Percentiles rank a stretch among this genome's conserved stretches.
phyloP scores from a whole-genome alignment of 176 grass and related monocot genomes.

The Oryza coarctata region DNA sequence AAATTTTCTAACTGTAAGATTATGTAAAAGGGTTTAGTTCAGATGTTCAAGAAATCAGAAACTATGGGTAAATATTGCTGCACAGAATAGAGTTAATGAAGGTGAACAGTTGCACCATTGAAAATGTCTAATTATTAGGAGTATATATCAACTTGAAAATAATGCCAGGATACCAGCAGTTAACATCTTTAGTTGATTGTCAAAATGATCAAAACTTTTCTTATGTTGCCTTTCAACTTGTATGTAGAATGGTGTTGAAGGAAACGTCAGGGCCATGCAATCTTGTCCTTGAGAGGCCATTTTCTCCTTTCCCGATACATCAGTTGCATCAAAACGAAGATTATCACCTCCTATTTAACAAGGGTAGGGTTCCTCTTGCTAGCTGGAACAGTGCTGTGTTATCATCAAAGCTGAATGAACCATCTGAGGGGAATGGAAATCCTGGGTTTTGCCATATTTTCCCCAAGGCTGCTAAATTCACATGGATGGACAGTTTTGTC shows the following conservation, averaged over 20 bases:
- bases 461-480: slow-evolving; percentile 63
- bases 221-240: slow-evolving; percentile 20
- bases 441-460: slow-evolving; percentile 84
- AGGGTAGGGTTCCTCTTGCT: slow-evolving; percentile 58
- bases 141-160: background rate
- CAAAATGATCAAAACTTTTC: background rate
- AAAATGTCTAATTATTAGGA: slow-evolving; percentile 1
- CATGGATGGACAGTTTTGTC: slow-evolving; percentile 62
- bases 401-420: slow-evolving; percentile 38
- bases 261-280: slow-evolving; percentile 55
- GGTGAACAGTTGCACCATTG: background rate
- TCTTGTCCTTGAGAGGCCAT: slow-evolving; percentile 94
- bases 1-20: background rate
- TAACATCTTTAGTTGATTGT: background rate
- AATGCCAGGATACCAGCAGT: background rate
- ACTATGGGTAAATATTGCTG: background rate
- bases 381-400: slow-evolving; percentile 66
- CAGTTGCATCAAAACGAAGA: slow-evolving; percentile 71
- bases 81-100: background rate
- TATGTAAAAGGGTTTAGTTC: background rate
- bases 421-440: slow-evolving; percentile 42
- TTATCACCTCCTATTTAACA: slow-evolving; percentile 82
- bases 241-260: slow-evolving; percentile 59
- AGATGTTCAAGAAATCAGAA: background rate
- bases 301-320: slow-evolving; percentile 87